Base-by-base conservation (phyloP, 1,139 yeast species). In the Debaryomyces singareniensis region DNA sequence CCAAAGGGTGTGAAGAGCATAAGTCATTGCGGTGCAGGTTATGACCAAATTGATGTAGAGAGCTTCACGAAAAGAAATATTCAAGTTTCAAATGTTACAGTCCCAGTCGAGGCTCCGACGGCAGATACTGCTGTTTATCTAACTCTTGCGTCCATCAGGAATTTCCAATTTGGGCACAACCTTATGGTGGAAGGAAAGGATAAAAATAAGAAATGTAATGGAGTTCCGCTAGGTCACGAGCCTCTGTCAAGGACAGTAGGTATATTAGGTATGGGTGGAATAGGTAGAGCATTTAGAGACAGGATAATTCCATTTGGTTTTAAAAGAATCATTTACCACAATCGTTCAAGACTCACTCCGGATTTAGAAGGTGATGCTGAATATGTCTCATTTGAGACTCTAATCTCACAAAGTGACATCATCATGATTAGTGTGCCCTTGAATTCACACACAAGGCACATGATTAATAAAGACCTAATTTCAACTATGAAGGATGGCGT, bases 21-120 rank as follows among this genome's bases (percentile, higher is more conserved):
- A 13, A 68, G 83, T 43, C 95, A 86, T 55, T 69, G 75, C 44
- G 96, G 97, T 33, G 98, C 98, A 1, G 97, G 98, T 4, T 91
- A 91, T 53, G 97, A 91, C 51, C 89, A 80, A 53, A 64, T 81
- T 27, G 86, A 80, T 44, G 73, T 76, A 2, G 61, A 57, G 14
- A 67, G 74, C 12, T 66, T 71, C 42, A 60, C 70, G 10, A 57
- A 52, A 29, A 39, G 61, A 25, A 68, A 69, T 16, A 78, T 84
- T 33, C 86, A 79, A 53, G 61, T 83, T 7, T 74, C 89, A 6
- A 80, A 84, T 49, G 81, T 79, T 5, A 89, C 93, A 4, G 66
- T 63, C 4, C 63, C 82, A 4, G 93, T 83, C 12, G 87, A 82
- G 42, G 74, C 71, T 5, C 83, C 94, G 10, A 86, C 95, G 10